Conservation (phyloP, 176 grass and related monocot genomes). For the Ensete glaucum region DNA sequence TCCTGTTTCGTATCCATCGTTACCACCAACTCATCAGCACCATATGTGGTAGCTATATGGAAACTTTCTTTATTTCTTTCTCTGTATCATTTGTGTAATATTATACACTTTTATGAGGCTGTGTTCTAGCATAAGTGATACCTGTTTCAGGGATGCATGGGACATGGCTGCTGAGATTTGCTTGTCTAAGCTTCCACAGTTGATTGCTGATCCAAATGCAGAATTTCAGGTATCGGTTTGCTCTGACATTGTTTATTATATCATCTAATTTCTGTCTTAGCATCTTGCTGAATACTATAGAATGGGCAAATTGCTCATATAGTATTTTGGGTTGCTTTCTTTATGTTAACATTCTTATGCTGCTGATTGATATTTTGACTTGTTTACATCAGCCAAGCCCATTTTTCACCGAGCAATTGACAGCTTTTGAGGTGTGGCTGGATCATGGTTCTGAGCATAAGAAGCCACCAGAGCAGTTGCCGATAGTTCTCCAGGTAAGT, state of each 20-base stretch:
- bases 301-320: slow-evolving; percentile 15
- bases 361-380: slow-evolving; percentile 23
- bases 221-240: slow-evolving; percentile 75
- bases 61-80: background rate
- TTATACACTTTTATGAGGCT: background rate
- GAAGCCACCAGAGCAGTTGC: slow-evolving; percentile 93
- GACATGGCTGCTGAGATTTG: slow-evolving; percentile 99
- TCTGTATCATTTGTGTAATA: slow-evolving; percentile 4
- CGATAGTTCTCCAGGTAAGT: slow-evolving; percentile 96
- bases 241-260: slow-evolving; percentile 4
- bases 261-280: slow-evolving; percentile 13
- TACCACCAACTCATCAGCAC: slow-evolving; percentile 91
- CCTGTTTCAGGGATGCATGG: slow-evolving; percentile 82
- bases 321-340: background rate
- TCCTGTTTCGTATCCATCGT: slow-evolving; percentile 64
- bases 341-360: background rate
- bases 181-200: slow-evolving; percentile 84
- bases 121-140: slow-evolving; percentile 18
- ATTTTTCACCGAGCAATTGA: slow-evolving; percentile 97
- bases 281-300: background rate
- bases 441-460: slow-evolving; percentile 91
- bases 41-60: slow-evolving; percentile 79
- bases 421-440: slow-evolving; percentile 97
- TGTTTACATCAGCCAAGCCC: slow-evolving; percentile 65
- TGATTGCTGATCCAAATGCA: slow-evolving; percentile 56